These are phyloP conservation scores for Zygosaccharomyces sapae DNA, from an alignment of 1,139 yeast genomes.

Conservation along the genomic window DNA sequence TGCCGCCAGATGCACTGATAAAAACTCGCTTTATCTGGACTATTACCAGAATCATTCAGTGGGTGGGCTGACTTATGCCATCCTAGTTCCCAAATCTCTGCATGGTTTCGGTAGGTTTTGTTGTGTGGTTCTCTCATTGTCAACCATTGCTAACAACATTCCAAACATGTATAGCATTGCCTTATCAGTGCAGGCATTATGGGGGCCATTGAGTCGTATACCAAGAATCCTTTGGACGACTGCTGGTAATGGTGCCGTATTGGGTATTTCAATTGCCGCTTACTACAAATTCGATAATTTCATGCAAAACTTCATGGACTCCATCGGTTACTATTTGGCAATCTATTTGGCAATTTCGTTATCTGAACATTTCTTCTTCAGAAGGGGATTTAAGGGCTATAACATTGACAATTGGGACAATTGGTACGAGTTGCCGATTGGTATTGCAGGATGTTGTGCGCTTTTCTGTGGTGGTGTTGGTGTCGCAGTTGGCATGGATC, in stretches of 20 bases:
- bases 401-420: constrained; percentile 59
- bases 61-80: constrained; percentile 80
- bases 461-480: constrained; percentile 84
- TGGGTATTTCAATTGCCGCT: constrained; percentile 87
- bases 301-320: constrained; percentile 82
- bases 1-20: constrained; percentile 58
- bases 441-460: constrained; percentile 71
- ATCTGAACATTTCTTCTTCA: constrained; percentile 76
- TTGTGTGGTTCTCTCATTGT: constrained; percentile 77
- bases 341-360: constrained; percentile 69
- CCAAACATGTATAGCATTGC: constrained; percentile 94
- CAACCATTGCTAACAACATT: constrained; percentile 84
- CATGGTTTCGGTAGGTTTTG: constrained; percentile 90
- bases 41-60: constrained; percentile 43
- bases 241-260: constrained; percentile 66
- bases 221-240: constrained; percentile 85
- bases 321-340: constrained; percentile 87
- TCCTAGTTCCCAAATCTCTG: constrained; percentile 71
- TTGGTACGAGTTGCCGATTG: constrained; percentile 59
- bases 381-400: constrained; percentile 59
- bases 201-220: constrained; percentile 64
- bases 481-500: constrained; percentile 81
- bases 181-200: constrained; percentile 76
- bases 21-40: constrained; percentile 45
- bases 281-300: constrained; percentile 68